Evolutionary conservation across 2,329 filamentous ascomycete species (phyloP), one percentile per base, ranked within the genome.

Genomic region (Ceratocystis harringtonii): DNA sequence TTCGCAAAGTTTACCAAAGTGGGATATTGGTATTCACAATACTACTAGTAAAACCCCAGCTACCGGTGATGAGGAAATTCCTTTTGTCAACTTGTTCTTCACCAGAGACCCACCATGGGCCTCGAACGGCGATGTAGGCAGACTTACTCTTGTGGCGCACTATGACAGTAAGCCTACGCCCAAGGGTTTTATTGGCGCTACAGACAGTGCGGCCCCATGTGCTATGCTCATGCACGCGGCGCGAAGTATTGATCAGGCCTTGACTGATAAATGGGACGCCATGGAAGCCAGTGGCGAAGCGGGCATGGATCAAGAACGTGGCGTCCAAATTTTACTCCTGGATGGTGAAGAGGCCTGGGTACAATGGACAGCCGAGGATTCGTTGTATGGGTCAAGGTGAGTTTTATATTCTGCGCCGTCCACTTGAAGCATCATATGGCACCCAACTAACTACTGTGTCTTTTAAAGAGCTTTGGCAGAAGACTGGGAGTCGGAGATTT

Each of bases 311-410:
- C 88, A 87, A 70, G 84, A 89, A 69, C 86, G 84, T 72, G 92
- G 92, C 0, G 81, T 99, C 43, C 94, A 97, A 77, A 88, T 99
- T 32, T 69, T 99, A 32, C 81, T 99, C 65, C 76, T 99, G 6
- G 94, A 99, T 72, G 94, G 94, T 3, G 94, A 99, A 76, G 94
- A 99, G 75, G 92, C 94, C 0, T 99, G 95, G 75, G 77, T 83
- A 25, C 75, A 75, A 0, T 99, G 94, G 94, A 88, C 85, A 0
- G 82, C 83, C 44, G 82, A 80, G 0, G 94, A 99, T 74, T 95
- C 89, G 4, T 76, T 96, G 3, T 99, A 99, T 71, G 94, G 94
- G 2, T 84, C 92, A 19, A 84, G 90, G 85, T 88, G 78, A 50
- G 78, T 25, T 17, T 8, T 36, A n/a, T n/a, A n/a, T 67, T 55